Evolutionary conservation across 2,329 filamentous ascomycete species (phyloP), one percentile per base, ranked within the genome.

Genomic region (Dryadomyces quercivorus): DNA sequence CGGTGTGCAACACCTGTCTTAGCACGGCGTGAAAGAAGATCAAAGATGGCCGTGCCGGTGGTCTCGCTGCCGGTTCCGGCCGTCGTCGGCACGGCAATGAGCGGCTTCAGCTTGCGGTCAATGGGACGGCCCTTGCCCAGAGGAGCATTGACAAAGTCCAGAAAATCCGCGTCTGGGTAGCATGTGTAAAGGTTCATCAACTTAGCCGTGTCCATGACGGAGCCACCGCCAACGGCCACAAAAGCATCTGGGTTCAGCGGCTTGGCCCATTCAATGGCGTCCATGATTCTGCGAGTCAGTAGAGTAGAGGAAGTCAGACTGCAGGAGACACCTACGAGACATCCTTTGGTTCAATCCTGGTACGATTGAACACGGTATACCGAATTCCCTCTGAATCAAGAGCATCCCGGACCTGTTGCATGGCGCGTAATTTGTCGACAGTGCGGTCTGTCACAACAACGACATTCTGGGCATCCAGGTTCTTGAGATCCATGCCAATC

Each of bases 131-230:
- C 93, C 59, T 86, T 89, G 56, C 93, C 93, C 0, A 97, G 73
- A 0, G 93, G 93, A 0, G 92, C 92, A 65, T 97, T 97, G 68
- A 98, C 93, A 63, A 98, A 98, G 74, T 98, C 92, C 40, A 97
- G 77, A 66, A 98, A 96, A 62, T 93, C 88, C 38, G 92, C 92
- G 8, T 96, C 86, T 0, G 91, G 91, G 66, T 90, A 96, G 59
- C 82, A 84, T 1, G 85, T 87, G 72, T 97, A 97, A 0, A 98
- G 78, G 66, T 98, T 98, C 91, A 98, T 97, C 55, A 98, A 77
- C 71, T 98, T 98, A 54, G 93, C 92, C 1, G 93, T 98, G 70
- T 98, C 93, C 61, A 98, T 98, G 60, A 97, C 93, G 43, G 89
- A 95, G 42, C 93, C 93, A 61, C 90, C 79, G 31, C 87, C 93